These are phyloP conservation scores for Xylariaceae sp. DNA, from an alignment of 2,329 filamentous ascomycete species.

Conservation along the genomic window DNA sequence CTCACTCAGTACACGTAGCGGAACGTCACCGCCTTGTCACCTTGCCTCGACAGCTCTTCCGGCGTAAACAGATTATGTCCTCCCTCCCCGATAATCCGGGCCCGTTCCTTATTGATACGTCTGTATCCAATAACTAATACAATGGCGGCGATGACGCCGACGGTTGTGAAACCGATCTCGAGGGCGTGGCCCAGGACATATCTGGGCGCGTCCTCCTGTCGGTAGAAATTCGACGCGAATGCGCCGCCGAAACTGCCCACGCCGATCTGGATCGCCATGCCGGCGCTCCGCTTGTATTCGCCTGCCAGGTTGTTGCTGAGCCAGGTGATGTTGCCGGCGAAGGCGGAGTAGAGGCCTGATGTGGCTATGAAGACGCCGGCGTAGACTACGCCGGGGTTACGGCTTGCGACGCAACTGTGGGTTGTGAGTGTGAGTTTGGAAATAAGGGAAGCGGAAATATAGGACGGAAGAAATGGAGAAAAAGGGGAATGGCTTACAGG, in stretches of 20 bases:
- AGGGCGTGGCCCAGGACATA: constrained; percentile 48
- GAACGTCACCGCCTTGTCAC: constrained; percentile 59
- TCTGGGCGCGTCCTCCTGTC: constrained; percentile 43
- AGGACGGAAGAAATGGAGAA: not conserved
- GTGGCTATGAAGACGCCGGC: constrained; percentile 72
- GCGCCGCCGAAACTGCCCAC: constrained; percentile 56
- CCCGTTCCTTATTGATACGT: constrained; percentile 54
- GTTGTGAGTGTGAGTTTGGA: constrained; percentile 24
- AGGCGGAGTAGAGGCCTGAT: constrained; percentile 72
- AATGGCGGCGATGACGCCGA: constrained; percentile 41
- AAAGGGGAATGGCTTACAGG: constrained; percentile 35
- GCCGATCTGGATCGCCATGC: constrained; percentile 61
- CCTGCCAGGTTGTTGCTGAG: constrained; percentile 69
- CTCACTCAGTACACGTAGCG: constrained; percentile 49
- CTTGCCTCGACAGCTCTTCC: constrained; percentile 52
- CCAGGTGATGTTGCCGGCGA: constrained; percentile 76
- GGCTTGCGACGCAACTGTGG: constrained; percentile 52
- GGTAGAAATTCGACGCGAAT: constrained; percentile 69
- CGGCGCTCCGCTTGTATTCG: constrained; percentile 57
- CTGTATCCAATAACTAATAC: constrained; percentile 48
- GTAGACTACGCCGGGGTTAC: constrained; percentile 59
- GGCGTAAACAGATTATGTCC: constrained; percentile 37
- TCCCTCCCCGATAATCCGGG: constrained; percentile 39
- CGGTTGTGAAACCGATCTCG: constrained; percentile 45
- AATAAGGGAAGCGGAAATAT: not conserved